Evolutionary conservation across 805 yeast species (phyloP), one percentile per base, ranked within the genome.

Genomic region (Monosporozyma aerobia): DNA sequence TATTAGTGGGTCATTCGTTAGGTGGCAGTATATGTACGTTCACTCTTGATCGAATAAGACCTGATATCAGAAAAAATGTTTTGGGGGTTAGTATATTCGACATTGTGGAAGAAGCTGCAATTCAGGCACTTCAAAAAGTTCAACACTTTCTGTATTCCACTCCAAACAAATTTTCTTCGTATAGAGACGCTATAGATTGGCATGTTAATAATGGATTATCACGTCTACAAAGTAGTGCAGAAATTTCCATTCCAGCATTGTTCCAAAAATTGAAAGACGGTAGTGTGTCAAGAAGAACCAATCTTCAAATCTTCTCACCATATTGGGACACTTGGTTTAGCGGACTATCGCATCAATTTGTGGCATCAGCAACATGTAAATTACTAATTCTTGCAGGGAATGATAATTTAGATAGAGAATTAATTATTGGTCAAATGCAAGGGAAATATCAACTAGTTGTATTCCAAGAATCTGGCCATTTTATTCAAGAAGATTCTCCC

Each of bases 351-450:
- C 62, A 67, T 5, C 62, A 63, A 27, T 82, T 82, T 62, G 73
- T 82, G 5, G 47, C 63, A 6, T 69, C 77, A 1, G 75, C 78
- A 0, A 71, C 82, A 0, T 82, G 90, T 0, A 86, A 89, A 61
- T 60, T 94, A 51, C 75, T 94, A 43, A 75, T 94, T 1, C 69
- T 95, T 14, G 95, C 98, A 0, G 96, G 96, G 3, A 85, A 90
- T 50, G 97, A 94, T 58, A 81, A 86, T 22, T 74, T 95, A 32
- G 99, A 94, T 69, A 89, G 85, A 57, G 79, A 79, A 40, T 73
- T 94, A 48, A 89, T 90, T 68, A 82, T 94, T 50, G 99, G 97
- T 0, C 99, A 95, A 69, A 94, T 94, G 99, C 98, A 90, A 69
- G 99, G 99, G 1, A 84, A 82, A 65, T 94, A 85, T 67, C 99